These are phyloP conservation scores for Ceratocystis eucalypticola DNA, from an alignment of 2,329 filamentous ascomycete genomes.

Conservation along the genomic window DNA sequence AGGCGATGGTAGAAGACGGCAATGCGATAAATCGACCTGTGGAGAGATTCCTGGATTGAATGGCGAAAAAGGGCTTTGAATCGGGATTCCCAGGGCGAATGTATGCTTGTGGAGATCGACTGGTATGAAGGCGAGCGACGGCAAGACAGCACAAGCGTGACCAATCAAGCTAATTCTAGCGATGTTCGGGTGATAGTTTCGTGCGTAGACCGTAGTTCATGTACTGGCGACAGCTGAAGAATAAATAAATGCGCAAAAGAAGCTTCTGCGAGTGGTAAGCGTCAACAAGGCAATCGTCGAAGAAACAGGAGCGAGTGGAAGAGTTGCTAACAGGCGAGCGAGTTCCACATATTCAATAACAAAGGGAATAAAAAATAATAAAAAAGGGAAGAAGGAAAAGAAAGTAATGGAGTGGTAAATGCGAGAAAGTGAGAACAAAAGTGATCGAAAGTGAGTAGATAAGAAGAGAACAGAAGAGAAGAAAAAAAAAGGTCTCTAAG, in stretches of 20 bases:
- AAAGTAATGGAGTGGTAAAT: not conserved
- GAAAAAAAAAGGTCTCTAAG: not conserved
- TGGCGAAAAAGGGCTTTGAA: not conserved
- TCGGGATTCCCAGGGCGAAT: not conserved
- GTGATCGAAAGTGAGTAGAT: not conserved
- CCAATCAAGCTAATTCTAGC: not conserved
- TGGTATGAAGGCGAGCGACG: not conserved
- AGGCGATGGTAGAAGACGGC: not conserved
- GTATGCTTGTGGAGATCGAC: not conserved
- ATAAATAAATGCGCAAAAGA: not conserved
- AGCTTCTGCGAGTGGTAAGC: not conserved
- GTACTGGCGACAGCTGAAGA: not conserved
- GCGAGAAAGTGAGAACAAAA: not conserved
- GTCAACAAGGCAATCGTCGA: slow-evolving; percentile 5
- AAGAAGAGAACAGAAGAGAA: slow-evolving; percentile 5
- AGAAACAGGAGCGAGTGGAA: slow-evolving; percentile 4
- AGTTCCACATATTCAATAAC: not conserved
- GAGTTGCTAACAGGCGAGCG: not conserved
- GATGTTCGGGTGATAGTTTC: not conserved
- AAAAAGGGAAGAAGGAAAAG: slow-evolving; percentile 5
- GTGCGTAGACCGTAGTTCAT: no score
- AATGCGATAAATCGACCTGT: not conserved
- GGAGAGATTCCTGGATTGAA: not conserved
- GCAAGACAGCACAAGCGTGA: slow-evolving; percentile 5
- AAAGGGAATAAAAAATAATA: not conserved